phyloP scores from a whole-genome alignment of 208 protist genomes.

The Leishmania turanica region DNA sequence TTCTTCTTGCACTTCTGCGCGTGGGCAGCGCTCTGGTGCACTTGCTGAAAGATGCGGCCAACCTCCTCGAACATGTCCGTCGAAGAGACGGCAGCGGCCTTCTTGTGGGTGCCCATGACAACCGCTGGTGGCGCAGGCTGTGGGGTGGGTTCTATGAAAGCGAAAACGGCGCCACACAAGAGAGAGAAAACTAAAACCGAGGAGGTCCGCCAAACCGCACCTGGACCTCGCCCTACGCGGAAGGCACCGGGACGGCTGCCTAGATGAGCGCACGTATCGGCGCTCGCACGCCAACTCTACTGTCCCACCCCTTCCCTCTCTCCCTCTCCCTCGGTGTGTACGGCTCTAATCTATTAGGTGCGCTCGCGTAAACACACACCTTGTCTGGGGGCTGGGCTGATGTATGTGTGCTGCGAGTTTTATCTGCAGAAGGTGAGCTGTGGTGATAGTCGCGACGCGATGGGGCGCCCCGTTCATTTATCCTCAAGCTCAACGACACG shows the following conservation, averaged over 20 bases:
- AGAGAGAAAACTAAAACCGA: neutral
- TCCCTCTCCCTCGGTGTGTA: neutral
- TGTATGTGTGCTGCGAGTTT: neutral
- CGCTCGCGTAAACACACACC: neutral
- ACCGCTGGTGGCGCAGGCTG: neutral
- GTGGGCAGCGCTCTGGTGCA: slow-evolving; percentile 81
- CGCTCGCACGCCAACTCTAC: neutral
- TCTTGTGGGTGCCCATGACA: slow-evolving; percentile 18
- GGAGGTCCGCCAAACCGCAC: neutral
- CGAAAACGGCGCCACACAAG: neutral
- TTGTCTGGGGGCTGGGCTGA: neutral
- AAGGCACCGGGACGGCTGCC: neutral
- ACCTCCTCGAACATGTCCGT: slow-evolving; percentile 32
- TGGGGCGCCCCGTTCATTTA: neutral
- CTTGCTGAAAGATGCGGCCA: slow-evolving; percentile 74
- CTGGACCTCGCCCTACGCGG: neutral
- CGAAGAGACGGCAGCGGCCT: neutral
- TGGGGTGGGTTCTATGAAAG: neutral
- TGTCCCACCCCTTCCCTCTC: neutral
- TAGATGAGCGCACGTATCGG: neutral
- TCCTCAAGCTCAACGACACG: neutral
- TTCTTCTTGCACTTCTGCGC: slow-evolving; percentile 64
- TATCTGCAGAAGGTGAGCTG: too few species aligned
- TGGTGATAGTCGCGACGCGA: neutral
- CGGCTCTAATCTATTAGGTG: slow-evolving; percentile 1